Evolutionary conservation across 73 alveolate genomes (phyloP).

Genomic region (Tetrahymena malaccensis): DNA sequence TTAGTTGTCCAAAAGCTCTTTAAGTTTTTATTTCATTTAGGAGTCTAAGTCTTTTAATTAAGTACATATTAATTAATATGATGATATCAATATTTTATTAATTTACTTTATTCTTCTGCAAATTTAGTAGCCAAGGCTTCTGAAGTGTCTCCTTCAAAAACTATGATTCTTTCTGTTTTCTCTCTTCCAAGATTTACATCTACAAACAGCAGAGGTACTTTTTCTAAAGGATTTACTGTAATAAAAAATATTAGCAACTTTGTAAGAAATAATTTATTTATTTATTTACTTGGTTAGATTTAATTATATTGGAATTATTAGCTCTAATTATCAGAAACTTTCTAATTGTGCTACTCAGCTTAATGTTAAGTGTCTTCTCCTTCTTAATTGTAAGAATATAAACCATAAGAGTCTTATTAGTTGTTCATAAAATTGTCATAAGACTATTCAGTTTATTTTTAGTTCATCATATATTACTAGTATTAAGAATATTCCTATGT

Average conservation of each 20-base stretch:
- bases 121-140: constrained; percentile 85
- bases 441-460: background rate
- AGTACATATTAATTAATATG: background rate
- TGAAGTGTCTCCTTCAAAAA: constrained; percentile 91
- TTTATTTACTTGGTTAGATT: background rate
- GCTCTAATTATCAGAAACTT: background rate
- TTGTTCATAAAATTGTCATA: background rate
- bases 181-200: constrained; percentile 95
- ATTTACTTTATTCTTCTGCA: constrained; percentile 74
- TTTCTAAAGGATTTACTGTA: constrained; percentile 2
- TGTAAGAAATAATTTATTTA: background rate
- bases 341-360: background rate
- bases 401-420: background rate
- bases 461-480: background rate
- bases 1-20: constrained; percentile 46
- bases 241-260: background rate
- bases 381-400: background rate
- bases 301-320: background rate
- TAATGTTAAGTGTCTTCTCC: background rate
- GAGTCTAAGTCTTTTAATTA: constrained; percentile 41
- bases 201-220: constrained; percentile 74
- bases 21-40: constrained; percentile 49
- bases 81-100: background rate
- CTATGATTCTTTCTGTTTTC: constrained; percentile 82
- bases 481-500: background rate